phyloP scores from a whole-genome alignment of 129 eudicot genomes.

The Oenanthe sinensis region DNA sequence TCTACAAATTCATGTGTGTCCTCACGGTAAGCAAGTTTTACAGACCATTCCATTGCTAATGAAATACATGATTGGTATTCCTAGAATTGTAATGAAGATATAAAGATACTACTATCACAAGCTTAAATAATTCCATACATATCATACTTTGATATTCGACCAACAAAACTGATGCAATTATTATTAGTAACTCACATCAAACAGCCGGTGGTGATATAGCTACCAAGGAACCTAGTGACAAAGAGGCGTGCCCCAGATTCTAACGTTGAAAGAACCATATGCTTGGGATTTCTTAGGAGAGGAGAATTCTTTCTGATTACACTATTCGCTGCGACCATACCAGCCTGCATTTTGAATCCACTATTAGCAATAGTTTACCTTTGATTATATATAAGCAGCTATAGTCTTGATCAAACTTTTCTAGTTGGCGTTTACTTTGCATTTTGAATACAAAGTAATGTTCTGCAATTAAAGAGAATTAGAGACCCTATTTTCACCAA shows the following conservation, averaged over 20 bases:
- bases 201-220: slow-evolving; percentile 52
- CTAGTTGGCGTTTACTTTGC: too few relatives aligned
- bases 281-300: slow-evolving; percentile 64
- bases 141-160: not conserved
- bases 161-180: not conserved
- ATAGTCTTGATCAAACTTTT: not conserved
- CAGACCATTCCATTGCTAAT: too few relatives aligned
- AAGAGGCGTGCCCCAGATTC: slow-evolving; percentile 77
- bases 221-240: slow-evolving; percentile 60
- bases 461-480: not conserved
- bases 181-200: slow-evolving; percentile 55
- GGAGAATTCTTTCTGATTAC: slow-evolving; percentile 41
- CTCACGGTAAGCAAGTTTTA: too few relatives aligned
- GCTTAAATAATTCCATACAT: not conserved
- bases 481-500: not conserved
- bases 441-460: not conserved
- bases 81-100: not conserved
- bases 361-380: not conserved
- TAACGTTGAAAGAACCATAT: slow-evolving; percentile 76
- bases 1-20: too few relatives aligned
- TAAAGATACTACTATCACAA: not conserved
- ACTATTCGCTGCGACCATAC: slow-evolving; percentile 58
- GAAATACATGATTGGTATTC: too few relatives aligned
- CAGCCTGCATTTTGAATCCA: slow-evolving; percentile 42
- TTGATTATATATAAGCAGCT: not conserved